A percentile compares a stretch with the other conserved stretches of the same genome.
Conservation (phyloP, 768 basidiomycete species). For the Xerocomus brunneocitrinus region DNA sequence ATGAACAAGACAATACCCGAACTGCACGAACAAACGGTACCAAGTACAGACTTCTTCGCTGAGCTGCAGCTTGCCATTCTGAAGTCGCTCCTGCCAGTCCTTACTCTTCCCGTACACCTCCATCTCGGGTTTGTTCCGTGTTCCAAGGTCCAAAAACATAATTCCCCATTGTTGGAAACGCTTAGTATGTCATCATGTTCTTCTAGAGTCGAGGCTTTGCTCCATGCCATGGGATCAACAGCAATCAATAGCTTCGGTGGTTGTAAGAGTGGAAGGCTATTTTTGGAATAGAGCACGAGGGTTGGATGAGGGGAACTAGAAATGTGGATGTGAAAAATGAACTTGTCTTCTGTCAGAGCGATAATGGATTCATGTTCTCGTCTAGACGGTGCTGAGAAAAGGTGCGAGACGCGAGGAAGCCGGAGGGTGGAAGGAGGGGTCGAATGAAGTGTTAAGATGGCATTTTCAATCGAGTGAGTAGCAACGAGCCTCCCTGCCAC, state of each 20-base stretch:
- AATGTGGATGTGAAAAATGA: conserved; percentile 54
- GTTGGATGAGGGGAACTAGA: conserved; percentile 31
- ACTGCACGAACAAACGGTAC: conserved; percentile 40
- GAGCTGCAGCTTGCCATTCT: conserved; percentile 81
- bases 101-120: conserved; percentile 70
- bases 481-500: conserved; percentile 48
- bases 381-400: conserved; percentile 64
- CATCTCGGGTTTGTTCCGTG: conserved; percentile 38
- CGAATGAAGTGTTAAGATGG: conserved; percentile 51
- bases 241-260: conserved; percentile 57
- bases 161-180: conserved; percentile 66
- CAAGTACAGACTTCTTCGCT: conserved; percentile 85
- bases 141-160: conserved; percentile 84
- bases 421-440: conserved; percentile 37
- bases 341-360: conserved; percentile 59
- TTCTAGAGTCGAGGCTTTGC: conserved; percentile 40
- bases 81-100: conserved; percentile 63
- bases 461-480: conserved; percentile 50
- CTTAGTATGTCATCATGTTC: conserved; percentile 76
- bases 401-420: conserved; percentile 50
- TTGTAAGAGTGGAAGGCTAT: conserved; percentile 47
- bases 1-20: conserved; percentile 1
- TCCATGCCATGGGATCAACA: conserved; percentile 89
- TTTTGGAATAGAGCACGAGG: conserved; percentile 45
- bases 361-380: conserved; percentile 53